Conservation (phyloP, 2,329 filamentous ascomycete species). For the Nigrograna mackinnonii region DNA sequence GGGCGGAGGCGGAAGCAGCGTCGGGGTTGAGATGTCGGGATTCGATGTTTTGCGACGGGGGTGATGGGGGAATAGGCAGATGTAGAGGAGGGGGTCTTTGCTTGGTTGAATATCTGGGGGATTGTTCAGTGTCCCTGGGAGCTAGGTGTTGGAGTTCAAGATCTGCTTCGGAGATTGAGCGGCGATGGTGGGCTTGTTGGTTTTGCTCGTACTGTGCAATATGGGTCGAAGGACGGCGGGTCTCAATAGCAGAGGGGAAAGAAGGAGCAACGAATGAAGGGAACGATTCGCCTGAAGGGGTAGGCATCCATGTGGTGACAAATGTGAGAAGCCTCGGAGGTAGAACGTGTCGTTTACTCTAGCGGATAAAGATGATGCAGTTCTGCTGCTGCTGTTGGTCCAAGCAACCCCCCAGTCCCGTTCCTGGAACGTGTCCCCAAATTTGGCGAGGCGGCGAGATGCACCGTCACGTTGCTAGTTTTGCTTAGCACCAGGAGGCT, state of each 20-base stretch:
- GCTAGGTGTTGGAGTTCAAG: conserved; percentile 22
- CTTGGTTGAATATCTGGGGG: not conserved
- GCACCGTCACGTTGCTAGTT: conserved; percentile 1
- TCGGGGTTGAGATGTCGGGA: conserved; percentile 21
- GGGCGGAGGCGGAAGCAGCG: conserved; percentile 7
- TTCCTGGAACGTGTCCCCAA: conserved; percentile 21
- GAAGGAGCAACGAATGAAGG: conserved; percentile 24
- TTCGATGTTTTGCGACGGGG: conserved; percentile 17
- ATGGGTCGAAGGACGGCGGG: conserved; percentile 15
- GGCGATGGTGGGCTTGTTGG: conserved; percentile 17
- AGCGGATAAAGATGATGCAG: conserved; percentile 20
- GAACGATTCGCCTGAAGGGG: conserved; percentile 40
- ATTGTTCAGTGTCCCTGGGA: not conserved
- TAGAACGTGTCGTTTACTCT: conserved; percentile 23
- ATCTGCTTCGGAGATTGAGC: conserved; percentile 14
- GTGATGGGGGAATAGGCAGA: conserved; percentile 1
- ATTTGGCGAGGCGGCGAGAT: conserved; percentile 3
- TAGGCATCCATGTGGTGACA: conserved; percentile 46
- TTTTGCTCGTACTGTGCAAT: conserved; percentile 15
- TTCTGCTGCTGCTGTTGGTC: too few species aligned
- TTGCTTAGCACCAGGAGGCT: too few species aligned
- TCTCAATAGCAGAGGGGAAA: conserved; percentile 13
- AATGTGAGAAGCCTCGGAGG: conserved; percentile 9
- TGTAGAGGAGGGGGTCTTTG: conserved; percentile 6
- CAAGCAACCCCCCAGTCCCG: not conserved